phyloP scores from a whole-genome alignment of 1,139 yeast species.

The Candida neerlandica region DNA sequence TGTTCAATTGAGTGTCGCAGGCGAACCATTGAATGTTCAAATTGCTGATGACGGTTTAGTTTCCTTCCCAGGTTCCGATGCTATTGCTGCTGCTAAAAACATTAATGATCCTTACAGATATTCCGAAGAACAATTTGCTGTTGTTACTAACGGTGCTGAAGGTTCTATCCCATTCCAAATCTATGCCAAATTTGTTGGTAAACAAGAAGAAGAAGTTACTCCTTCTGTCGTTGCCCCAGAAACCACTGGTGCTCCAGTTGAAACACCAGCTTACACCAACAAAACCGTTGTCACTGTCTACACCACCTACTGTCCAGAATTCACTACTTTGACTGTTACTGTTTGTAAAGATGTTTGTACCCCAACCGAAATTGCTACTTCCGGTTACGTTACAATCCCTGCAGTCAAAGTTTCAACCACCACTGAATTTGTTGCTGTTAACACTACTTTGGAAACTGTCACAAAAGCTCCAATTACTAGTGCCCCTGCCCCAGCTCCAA shows the following conservation, averaged over 20 bases:
- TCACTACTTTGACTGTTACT: conserved; percentile 14
- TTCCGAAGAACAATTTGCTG: conserved; percentile 31
- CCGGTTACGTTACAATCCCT: conserved; percentile 4
- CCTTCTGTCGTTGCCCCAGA: neutral
- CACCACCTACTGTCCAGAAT: conserved; percentile 14
- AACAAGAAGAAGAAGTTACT: neutral
- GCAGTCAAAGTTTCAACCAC: neutral
- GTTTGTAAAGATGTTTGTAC: conserved; percentile 11
- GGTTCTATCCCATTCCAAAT: conserved; percentile 26
- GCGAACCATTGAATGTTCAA: conserved; percentile 16
- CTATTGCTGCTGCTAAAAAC: conserved; percentile 43
- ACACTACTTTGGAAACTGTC: neutral
- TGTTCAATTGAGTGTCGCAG: conserved; percentile 20
- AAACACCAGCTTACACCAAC: neutral
- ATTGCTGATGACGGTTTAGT: conserved; percentile 26
- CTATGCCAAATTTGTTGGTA: conserved; percentile 14
- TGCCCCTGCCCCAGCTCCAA: neutral
- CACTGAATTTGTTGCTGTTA: neutral
- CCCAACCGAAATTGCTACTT: conserved; percentile 6
- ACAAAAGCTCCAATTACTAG: neutral
- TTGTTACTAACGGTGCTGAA: conserved; percentile 19
- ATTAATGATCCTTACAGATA: conserved; percentile 46
- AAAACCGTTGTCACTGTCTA: conserved; percentile 10
- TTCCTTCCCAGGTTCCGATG: conserved; percentile 30
- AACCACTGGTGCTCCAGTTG: conserved; percentile 2